Evolutionary conservation across 352 stramenopile genomes (phyloP).

Genomic region (Achlya hypogyna): DNA sequence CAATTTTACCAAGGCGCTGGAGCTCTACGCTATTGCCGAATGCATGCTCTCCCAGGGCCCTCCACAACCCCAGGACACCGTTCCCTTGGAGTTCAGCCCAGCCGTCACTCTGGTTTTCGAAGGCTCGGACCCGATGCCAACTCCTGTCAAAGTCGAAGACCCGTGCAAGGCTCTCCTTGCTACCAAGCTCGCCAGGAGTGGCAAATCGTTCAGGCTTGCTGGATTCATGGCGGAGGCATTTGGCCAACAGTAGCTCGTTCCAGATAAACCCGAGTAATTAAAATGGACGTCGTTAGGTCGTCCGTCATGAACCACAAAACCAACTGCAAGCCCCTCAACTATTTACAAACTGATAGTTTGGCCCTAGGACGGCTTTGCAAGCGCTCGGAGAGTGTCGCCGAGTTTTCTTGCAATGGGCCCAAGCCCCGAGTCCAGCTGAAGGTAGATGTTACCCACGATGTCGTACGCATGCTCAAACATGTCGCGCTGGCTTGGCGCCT

Average conservation of each 20-base stretch:
- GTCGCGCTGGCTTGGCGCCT: constrained; percentile 39
- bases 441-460: constrained; percentile 57
- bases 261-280: too few species aligned
- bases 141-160: not conserved
- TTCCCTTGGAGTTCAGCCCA: not conserved
- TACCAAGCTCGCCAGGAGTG: not conserved
- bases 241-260: too few species aligned
- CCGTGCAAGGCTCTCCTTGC: not conserved
- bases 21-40: not conserved
- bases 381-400: not conserved
- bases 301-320: too few species aligned
- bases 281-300: too few species aligned
- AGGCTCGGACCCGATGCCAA: not conserved
- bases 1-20: not conserved
- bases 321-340: too few species aligned
- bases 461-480: constrained; percentile 33
- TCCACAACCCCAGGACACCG: not conserved
- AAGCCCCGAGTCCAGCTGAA: constrained; percentile 24
- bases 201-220: not conserved
- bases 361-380: not conserved
- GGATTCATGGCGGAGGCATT: not conserved
- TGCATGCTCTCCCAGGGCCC: not conserved
- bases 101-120: not conserved
- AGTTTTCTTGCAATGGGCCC: not conserved
- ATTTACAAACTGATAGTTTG: too few species aligned